Evolutionary conservation across 1,139 yeast genomes (phyloP).

Genomic region (Candida pseudoviswanathii): DNA sequence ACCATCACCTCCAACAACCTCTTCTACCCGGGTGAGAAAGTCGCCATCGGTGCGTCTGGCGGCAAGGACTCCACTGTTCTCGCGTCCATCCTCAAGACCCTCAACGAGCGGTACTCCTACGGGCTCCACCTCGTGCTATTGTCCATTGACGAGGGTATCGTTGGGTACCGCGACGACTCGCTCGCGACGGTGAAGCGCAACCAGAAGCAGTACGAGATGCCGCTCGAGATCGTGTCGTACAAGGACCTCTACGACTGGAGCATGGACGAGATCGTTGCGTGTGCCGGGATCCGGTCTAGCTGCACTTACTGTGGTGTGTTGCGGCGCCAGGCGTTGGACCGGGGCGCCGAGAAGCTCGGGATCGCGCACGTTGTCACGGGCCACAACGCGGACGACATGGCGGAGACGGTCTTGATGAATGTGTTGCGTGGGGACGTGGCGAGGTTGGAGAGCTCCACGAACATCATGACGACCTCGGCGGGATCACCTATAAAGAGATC

Average conservation of each 20-base stretch:
- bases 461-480: slow-evolving; percentile 76
- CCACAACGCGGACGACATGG: slow-evolving; percentile 99
- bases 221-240: slow-evolving; percentile 86
- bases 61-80: slow-evolving; percentile 97
- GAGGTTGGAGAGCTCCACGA: slow-evolving; percentile 86
- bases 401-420: slow-evolving; percentile 97
- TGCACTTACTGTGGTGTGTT: slow-evolving; percentile 99
- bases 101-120: slow-evolving; percentile 86
- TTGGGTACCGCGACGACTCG: slow-evolving; percentile 96
- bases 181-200: slow-evolving; percentile 95
- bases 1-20: slow-evolving; percentile 74
- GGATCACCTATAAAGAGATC: slow-evolving; percentile 88
- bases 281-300: slow-evolving; percentile 91
- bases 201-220: slow-evolving; percentile 84
- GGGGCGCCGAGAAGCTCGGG: slow-evolving; percentile 90
- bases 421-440: slow-evolving; percentile 94
- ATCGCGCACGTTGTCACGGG: slow-evolving; percentile 95
- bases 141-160: slow-evolving; percentile 95
- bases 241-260: slow-evolving; percentile 93
- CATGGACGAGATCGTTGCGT: slow-evolving; percentile 96
- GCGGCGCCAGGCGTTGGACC: slow-evolving; percentile 91
- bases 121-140: slow-evolving; percentile 80
- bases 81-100: slow-evolving; percentile 81
- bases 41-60: slow-evolving; percentile 98
- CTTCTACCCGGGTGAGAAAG: slow-evolving; percentile 78